Percentiles rank a stretch among this genome's conserved stretches.
Evolutionary conservation across 2,329 filamentous ascomycete genomes (phyloP).

Genomic region (Penicillium sp.): DNA sequence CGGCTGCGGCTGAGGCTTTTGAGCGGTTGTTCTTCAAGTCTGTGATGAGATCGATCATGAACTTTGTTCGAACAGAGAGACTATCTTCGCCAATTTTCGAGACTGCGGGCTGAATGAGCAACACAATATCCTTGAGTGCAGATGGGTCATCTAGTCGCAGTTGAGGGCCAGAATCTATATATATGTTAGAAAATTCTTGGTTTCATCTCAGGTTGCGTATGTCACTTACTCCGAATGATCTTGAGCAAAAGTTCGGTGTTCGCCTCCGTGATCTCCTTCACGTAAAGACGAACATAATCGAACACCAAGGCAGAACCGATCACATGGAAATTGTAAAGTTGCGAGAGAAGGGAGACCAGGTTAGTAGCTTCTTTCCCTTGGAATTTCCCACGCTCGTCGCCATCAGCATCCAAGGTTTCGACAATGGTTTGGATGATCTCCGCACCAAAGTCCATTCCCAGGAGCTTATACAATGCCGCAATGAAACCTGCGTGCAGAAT

Average conservation of each 20-base stretch:
- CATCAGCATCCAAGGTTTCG: conserved; percentile 68
- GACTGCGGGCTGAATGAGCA: conserved; percentile 71
- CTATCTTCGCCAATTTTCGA: conserved; percentile 65
- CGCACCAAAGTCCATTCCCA: conserved; percentile 86
- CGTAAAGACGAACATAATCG: conserved; percentile 80
- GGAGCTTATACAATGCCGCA: conserved; percentile 79
- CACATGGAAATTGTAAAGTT: conserved; percentile 90
- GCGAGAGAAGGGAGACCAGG: conserved; percentile 75
- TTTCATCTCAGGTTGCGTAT: not conserved
- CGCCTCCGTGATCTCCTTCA: conserved; percentile 72
- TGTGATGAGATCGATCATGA: conserved; percentile 96
- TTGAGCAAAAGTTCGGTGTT: conserved; percentile 87
- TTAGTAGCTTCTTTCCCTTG: conserved; percentile 67
- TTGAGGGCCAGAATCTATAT: conserved; percentile 67
- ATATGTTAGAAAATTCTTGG: conserved; percentile 15
- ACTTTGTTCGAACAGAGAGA: conserved; percentile 83
- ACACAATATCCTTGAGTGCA: conserved; percentile 82
- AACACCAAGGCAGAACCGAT: conserved; percentile 81
- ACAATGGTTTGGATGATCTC: conserved; percentile 78
- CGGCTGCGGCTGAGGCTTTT: conserved; percentile 67
- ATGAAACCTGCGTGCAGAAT: conserved; percentile 89
- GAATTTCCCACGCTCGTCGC: conserved; percentile 47
- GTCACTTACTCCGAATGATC: conserved; percentile 65
- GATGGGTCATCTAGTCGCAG: conserved; percentile 86
- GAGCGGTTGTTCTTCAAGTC: conserved; percentile 92